Base-by-base conservation (phyloP, 1,284 basidiomycete species). In the Boletus sp. region DNA sequence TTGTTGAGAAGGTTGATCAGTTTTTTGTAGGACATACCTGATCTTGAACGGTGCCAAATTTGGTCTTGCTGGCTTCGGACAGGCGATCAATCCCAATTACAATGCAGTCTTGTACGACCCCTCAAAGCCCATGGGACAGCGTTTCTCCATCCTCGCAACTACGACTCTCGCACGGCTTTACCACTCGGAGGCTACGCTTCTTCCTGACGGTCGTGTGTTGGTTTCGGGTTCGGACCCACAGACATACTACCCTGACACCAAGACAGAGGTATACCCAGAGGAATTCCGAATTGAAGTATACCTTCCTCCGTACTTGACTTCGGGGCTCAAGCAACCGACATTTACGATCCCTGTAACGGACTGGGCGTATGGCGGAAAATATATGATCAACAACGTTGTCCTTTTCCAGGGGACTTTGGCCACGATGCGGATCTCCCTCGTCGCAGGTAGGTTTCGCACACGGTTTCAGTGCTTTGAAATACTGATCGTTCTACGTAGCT, bases 81-180 rank as follows among this genome's bases (percentile, higher is more conserved):
- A 90, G 43, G 89, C 81, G 1, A 80, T 65, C 9, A 78, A 86
- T 63, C 89, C 90, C 33, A 91, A 91, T 68, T 68, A 86, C 9
- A 76, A 74, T 11, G 89, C 90, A 0, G 60, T 91, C 31, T 78
- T 92, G 4, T 92, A 91, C 65, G 87, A 91, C 67, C 90, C 90
- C 0, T 71, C 81, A 0, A 74, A 81, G 56, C 81, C 90, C 2
- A 63, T 85, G 33, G 78, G 80, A 21, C 81, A 84, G 56, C 85
- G 91, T 62, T 79, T 88, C 66, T 86, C 90, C 62, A 82, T 90
- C 76, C 79, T 88, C 65, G 78, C 81, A 72, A 81, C 72, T 21
- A 93, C 90, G 16, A 88, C 86, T 59, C 87, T 93, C 44, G 86
- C 92, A 16, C 86, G 94, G 27, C 70, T 95, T 70, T 95, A 95